Evolutionary conservation across 345 rosid species (phyloP), one percentile per base, ranked within the genome.

Genomic region (Carallia pectinifolia): DNA sequence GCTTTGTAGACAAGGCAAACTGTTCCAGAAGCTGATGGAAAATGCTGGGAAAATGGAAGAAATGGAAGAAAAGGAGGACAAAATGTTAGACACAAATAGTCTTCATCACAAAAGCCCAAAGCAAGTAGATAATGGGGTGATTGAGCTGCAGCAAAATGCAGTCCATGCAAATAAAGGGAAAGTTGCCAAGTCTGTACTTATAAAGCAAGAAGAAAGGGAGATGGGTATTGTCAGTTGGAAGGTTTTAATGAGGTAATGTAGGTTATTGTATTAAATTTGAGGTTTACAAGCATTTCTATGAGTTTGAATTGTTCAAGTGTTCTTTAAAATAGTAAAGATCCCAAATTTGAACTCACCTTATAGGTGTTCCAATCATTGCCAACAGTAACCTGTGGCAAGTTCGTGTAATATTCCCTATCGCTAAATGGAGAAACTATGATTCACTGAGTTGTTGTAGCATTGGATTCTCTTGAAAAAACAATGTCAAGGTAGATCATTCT

Each of bases 171-270:
- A 76, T 31, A 87, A 95, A 76, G 56, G 69, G 29, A 90, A 86
- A 83, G 87, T 71, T 78, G 86, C 88, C 64, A 96, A 92, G 60
- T 85, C 99, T 64, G 82, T 96, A 77, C 99, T 96, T 58, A 80
- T 96, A 74, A 92, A 87, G 90, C 91, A 86, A 79, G 99, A 96
- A 83, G 99, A 96, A 81, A 81, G 95, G 40, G 98, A 89, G 88
- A 92, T 91, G 48, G 99, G 99, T 67, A 90, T 90, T 62, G 80
- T 92, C 71, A 96, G 96, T 76, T 81, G 73, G 89, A 86, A 88
- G 70, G 98, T 96, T 56, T 65, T 92, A 76, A 69, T 71, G 63
- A 88, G 98, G 99, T 96, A 81, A 75, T 71, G 16, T 50, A 8
- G 19, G 19, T 10, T 19, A n/a, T n/a, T n/a, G n/a, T n/a, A n/a